Base-by-base conservation (phyloP, 305 asterid genomes). In the Plantago coronopus region DNA sequence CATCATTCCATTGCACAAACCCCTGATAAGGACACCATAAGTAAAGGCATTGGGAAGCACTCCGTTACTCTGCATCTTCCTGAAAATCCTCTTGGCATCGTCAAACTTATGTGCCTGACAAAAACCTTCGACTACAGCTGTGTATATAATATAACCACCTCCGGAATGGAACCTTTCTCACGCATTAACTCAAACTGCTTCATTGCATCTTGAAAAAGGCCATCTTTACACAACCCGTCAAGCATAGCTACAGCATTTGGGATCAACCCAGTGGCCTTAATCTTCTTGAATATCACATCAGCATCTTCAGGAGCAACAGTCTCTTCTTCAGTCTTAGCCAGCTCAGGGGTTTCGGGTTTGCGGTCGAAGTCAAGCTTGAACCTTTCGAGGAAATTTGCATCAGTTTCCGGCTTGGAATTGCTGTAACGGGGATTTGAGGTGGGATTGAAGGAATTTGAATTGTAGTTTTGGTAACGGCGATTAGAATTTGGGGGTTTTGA, bases 171-270 rank as follows among this genome's bases (percentile, higher is more conserved):
- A 49, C 96, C 94, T 61, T 72, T 90, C 75, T 90, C 96, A 8
- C 95, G 90, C 96, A 90, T 90, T 69, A 74, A 31, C 5, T 86
- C 83, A 31, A 90, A 87, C 69, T 87, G 82, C 75, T 83, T 83
- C 90, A 87, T 80, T 17, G 96, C 96, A 17, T 90, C 97, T 49
- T 83, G 94, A 68, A 85, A 87, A 61, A 83, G 73, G 61, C 97
- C 96, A 40, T 90, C 97, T 75, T 88, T 91, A 65, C 95, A 91
- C 68, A 91, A 65, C 9, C 95, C 93, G 57, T 88, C 96, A 43
- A 91, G 95, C 98, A 91, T 86, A 6, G 96, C 94, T 54, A 91
- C 96, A 12, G 95, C 96, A 42, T 86, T 88, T 0, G 96, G 96
- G 66, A 91, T 83, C 73, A 91, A 70, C 14, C 96, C 95, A 48